phyloP scores from a whole-genome alignment of 2,329 filamentous ascomycete genomes.

The Colletotrichum sp. region DNA sequence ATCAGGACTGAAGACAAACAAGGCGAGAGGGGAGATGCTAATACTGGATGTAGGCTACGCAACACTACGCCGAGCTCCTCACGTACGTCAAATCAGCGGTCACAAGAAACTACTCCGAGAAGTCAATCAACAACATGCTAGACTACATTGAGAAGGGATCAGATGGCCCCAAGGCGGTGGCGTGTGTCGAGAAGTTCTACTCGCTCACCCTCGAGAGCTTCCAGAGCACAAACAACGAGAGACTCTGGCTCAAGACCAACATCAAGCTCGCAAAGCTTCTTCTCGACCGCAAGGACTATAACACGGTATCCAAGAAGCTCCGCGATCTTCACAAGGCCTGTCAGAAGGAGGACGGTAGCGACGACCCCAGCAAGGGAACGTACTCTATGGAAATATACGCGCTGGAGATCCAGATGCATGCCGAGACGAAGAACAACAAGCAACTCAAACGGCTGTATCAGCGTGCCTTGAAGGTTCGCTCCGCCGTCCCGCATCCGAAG shows the following conservation, averaged over 20 bases:
- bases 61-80: slow-evolving; percentile 93
- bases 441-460: slow-evolving; percentile 93
- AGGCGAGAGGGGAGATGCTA: background rate
- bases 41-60: slow-evolving; percentile 69
- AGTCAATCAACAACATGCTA: slow-evolving; percentile 99
- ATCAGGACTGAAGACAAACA: background rate
- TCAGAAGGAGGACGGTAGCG: slow-evolving; percentile 82
- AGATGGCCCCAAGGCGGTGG: slow-evolving; percentile 68
- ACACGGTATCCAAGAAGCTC: slow-evolving; percentile 79
- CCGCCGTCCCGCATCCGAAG: slow-evolving; percentile 97
- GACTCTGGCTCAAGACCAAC: slow-evolving; percentile 97
- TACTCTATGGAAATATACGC: slow-evolving; percentile 96
- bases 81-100: slow-evolving; percentile 98
- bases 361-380: slow-evolving; percentile 94
- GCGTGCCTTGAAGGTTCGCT: slow-evolving; percentile 87
- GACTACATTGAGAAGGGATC: slow-evolving; percentile 96
- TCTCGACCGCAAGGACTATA: slow-evolving; percentile 89
- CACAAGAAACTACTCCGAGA: slow-evolving; percentile 97
- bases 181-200: slow-evolving; percentile 94
- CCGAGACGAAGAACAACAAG: slow-evolving; percentile 96
- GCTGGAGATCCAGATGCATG: slow-evolving; percentile 98
- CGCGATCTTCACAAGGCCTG: slow-evolving; percentile 89
- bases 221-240: slow-evolving; percentile 96
- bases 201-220: slow-evolving; percentile 92
- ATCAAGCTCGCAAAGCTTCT: slow-evolving; percentile 94